Evolutionary conservation across 2,329 filamentous ascomycete genomes (phyloP).

Genomic region (Alternaria arborescens): DNA sequence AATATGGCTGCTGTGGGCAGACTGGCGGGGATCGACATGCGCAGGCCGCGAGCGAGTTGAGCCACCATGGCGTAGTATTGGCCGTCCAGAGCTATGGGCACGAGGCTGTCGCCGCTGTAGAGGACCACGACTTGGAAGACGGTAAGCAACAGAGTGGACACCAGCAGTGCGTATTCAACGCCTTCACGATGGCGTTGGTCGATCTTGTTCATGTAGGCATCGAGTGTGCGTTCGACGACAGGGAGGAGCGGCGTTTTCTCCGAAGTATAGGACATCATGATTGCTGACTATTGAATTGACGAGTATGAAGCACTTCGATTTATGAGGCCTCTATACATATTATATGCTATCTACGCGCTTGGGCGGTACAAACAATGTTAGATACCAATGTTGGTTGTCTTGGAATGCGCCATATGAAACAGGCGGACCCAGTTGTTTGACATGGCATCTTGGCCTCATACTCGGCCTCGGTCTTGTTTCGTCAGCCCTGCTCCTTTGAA

Average conservation of each 20-base stretch:
- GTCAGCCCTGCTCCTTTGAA: neutral
- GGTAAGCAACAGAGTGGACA: constrained; percentile 19
- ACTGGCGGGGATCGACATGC: constrained; percentile 28
- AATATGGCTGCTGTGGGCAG: constrained; percentile 32
- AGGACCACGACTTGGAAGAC: constrained; percentile 28
- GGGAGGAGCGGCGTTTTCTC: constrained; percentile 18
- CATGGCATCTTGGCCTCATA: constrained; percentile 15
- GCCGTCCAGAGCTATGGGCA: constrained; percentile 1
- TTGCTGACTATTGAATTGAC: neutral
- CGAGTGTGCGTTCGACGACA: neutral
- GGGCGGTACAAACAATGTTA: constrained; percentile 6
- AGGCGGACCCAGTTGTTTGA: constrained; percentile 14
- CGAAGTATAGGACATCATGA: constrained; percentile 9
- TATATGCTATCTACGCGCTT: constrained; percentile 9
- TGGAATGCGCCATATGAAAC: constrained; percentile 16
- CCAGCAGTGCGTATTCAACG: constrained; percentile 14
- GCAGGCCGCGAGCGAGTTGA: constrained; percentile 29
- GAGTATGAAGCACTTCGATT: neutral
- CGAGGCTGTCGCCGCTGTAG: constrained; percentile 19
- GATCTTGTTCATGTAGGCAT: neutral
- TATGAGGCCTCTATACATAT: neutral
- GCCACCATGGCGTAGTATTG: constrained; percentile 16
- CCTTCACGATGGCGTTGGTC: constrained; percentile 5
- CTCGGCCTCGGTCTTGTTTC: constrained; percentile 8
- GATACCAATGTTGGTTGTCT: constrained; percentile 8